Evolutionary conservation across 1,139 yeast genomes (phyloP), one percentile per base, ranked within the genome.

Genomic region (Saccharomyces hybrid): DNA sequence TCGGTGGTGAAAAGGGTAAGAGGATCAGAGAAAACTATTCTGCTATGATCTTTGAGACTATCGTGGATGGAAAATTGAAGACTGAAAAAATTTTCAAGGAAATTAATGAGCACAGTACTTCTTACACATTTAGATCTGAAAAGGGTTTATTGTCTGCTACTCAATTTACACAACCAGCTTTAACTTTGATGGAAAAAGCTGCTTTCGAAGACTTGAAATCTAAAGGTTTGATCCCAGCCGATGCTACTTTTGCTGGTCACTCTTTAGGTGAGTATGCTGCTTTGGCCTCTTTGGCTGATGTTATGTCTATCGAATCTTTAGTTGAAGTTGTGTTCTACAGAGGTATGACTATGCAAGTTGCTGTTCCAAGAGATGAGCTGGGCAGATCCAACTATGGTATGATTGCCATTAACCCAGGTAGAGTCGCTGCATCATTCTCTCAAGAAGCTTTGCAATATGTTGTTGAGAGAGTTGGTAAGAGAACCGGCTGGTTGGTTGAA

Each of bases 341-440:
- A 79, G 99, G 99, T 81, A 93, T 93, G 99, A 93, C 99, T 50
- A 93, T 93, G 99, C 99, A 93, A 80, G 99, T 93, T 61, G 99
- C 99, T 49, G 99, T 93, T 62, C 98, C 98, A 69, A 85, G 99
- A 76, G 99, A 93, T 74, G 81, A 84, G 56, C 71, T 76, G 52
- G 99, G 99, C 52, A 86, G 99, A 76, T 93, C 99, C 58, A 93
- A 95, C 78, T 93, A 93, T 69, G 98, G 99, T 79, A 93, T 93
- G 99, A 83, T 90, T 78, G 99, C 99, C 52, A 93, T 93, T 57
- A 93, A 95, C 76, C 99, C 99, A 68, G 81, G 95, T 56, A 85
- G 99, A 76, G 87, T 93, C 59, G 83, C 88, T 57, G 76, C 88
- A 56, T 87, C 96, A 11, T 93, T 93, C 76, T 81, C 83, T 66